Percentiles rank a stretch among this genome's conserved stretches.
Evolutionary conservation across 164 flowering plant genomes (phyloP).

Genomic region (Brasenia schreberi): DNA sequence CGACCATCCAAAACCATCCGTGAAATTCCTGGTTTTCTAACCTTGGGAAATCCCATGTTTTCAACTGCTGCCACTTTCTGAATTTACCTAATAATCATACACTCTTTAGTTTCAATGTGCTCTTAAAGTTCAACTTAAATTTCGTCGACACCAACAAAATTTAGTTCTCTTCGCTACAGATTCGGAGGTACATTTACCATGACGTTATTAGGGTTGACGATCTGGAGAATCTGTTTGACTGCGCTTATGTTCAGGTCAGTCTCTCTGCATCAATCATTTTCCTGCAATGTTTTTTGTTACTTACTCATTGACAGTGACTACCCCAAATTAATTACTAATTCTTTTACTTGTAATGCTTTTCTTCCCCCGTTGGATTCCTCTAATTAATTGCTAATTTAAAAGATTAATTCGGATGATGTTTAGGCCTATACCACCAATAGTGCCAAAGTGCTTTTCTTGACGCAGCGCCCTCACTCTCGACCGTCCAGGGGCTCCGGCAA

Average conservation of each 20-base stretch:
- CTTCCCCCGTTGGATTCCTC: conserved; percentile 14
- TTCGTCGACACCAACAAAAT: too few relatives aligned
- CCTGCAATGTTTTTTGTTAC: too few relatives aligned
- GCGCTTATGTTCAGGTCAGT: conserved; percentile 18
- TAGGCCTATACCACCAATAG: conserved; percentile 21
- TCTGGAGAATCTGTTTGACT: conserved; percentile 15
- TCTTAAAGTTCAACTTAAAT: too few relatives aligned
- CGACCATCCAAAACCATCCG: too few relatives aligned
- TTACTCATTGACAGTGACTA: too few relatives aligned
- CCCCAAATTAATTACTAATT: background rate
- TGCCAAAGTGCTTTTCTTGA: conserved; percentile 23
- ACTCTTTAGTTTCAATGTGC: too few relatives aligned
- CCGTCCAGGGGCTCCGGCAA: background rate
- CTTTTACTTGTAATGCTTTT: background rate
- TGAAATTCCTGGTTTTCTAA: too few relatives aligned
- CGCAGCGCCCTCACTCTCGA: conserved; percentile 21
- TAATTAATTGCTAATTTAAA: too few relatives aligned
- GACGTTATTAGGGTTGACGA: conserved; percentile 18
- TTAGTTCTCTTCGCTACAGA: conserved; percentile 19
- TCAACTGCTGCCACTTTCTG: background rate
- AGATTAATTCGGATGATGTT: too few relatives aligned
- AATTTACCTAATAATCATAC: background rate
- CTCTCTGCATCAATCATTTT: background rate
- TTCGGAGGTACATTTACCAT: conserved; percentile 21
- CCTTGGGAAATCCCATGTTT: too few relatives aligned